Conservation (phyloP, 192 early-diverging fungal genomes). For the Coemansia sp. region DNA sequence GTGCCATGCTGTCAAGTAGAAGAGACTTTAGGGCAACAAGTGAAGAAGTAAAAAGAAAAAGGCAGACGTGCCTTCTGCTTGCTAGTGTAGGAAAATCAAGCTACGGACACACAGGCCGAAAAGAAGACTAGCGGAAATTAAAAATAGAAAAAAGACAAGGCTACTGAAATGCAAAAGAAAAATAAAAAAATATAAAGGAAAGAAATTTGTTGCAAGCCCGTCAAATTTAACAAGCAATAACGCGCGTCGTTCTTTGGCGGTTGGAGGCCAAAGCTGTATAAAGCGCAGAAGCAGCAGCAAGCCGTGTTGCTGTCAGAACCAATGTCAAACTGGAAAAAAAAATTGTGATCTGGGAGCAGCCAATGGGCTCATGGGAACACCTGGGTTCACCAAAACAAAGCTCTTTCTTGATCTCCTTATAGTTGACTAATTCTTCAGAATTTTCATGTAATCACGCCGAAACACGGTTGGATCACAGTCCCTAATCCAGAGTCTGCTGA, state of each 20-base stretch:
- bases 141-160: neutral
- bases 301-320: too few relatives aligned
- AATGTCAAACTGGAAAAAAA: too few relatives aligned
- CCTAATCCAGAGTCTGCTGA: neutral
- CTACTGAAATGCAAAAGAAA: neutral
- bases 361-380: too few relatives aligned
- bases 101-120: neutral
- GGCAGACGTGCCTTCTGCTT: neutral
- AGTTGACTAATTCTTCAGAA: too few relatives aligned
- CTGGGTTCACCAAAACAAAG: neutral
- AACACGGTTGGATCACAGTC: neutral
- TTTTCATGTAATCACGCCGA: neutral
- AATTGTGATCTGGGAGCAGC: too few relatives aligned
- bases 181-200: neutral
- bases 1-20: slow-evolving; percentile 23
- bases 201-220: neutral
- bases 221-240: too few relatives aligned
- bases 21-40: neutral
- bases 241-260: too few relatives aligned
- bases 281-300: too few relatives aligned
- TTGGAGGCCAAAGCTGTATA: too few relatives aligned
- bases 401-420: neutral
- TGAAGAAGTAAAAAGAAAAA: neutral
- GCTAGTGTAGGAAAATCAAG: too few relatives aligned
- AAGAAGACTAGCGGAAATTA: neutral